These are phyloP conservation scores for Dactylorhiza incarnata DNA, from an alignment of 106 monocot species.

Conservation along the genomic window DNA sequence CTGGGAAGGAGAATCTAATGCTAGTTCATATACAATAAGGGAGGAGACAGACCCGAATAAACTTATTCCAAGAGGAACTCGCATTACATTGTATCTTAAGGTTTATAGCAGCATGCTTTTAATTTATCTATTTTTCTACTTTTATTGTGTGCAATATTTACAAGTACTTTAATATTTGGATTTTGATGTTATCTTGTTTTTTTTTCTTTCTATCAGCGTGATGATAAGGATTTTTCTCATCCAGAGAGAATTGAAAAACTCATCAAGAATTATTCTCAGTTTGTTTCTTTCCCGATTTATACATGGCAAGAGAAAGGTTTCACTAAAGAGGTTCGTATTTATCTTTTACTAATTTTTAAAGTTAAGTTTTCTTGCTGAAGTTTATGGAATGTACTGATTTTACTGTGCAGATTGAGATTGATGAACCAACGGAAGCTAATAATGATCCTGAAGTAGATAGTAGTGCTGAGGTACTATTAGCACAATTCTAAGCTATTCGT, in stretches of 20 bases:
- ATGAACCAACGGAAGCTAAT: slow-evolving; percentile 63
- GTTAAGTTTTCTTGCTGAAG: not conserved
- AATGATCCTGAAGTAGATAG: slow-evolving; percentile 58
- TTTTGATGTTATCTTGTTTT: not conserved
- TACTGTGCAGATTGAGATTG: slow-evolving; percentile 72
- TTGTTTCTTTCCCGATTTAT: slow-evolving; percentile 94
- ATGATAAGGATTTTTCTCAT: slow-evolving; percentile 90
- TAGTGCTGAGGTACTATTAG: slow-evolving; percentile 43
- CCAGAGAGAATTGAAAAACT: slow-evolving; percentile 92
- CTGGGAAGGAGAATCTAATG: slow-evolving; percentile 88
- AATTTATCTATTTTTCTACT: not conserved
- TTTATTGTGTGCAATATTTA: not conserved
- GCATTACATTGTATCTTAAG: slow-evolving; percentile 87
- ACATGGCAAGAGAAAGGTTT: slow-evolving; percentile 98
- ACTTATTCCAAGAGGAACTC: slow-evolving; percentile 80
- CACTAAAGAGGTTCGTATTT: slow-evolving; percentile 70
- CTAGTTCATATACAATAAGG: slow-evolving; percentile 72
- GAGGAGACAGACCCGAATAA: slow-evolving; percentile 80
- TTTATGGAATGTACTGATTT: not conserved
- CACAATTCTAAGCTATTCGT: not conserved
- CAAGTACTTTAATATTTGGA: not conserved
- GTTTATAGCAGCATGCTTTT: slow-evolving; percentile 17
- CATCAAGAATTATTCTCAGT: slow-evolving; percentile 99
- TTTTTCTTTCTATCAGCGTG: slow-evolving; percentile 37
- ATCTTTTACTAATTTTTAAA: not conserved